A percentile compares a stretch with the other conserved stretches of the same genome.
Conservation (phyloP, 106 monocot genomes). For the Vanilla planifolia region DNA sequence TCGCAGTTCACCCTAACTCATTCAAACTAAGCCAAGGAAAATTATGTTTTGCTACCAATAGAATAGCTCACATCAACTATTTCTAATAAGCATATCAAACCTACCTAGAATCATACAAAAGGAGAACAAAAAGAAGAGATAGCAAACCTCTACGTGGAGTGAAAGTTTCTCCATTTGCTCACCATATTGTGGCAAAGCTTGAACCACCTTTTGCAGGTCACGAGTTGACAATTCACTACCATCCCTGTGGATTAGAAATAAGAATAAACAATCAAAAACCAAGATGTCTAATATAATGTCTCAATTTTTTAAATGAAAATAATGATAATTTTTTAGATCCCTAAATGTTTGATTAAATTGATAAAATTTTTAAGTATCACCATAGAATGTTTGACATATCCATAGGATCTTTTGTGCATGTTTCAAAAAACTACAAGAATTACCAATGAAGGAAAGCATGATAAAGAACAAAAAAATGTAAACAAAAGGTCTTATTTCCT, state of each 20-base stretch:
- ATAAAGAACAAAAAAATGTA: too few species aligned
- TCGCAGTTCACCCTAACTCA: too few species aligned
- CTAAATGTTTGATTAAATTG: neutral
- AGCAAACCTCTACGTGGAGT: slow-evolving; percentile 45
- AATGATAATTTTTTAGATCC: too few species aligned
- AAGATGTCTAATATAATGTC: too few species aligned
- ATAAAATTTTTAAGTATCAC: neutral
- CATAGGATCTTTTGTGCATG: too few species aligned
- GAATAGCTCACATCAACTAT: too few species aligned
- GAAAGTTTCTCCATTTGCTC: slow-evolving; percentile 55
- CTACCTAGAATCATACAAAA: neutral
- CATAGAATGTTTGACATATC: neutral
- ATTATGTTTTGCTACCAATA: too few species aligned
- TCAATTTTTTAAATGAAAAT: neutral
- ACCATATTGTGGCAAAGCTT: slow-evolving; percentile 52
- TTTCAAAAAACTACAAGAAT: too few species aligned
- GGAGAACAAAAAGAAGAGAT: neutral
- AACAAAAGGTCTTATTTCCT: too few species aligned
- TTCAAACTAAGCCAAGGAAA: too few species aligned
- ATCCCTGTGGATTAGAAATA: slow-evolving; percentile 25
- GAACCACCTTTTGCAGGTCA: slow-evolving; percentile 53
- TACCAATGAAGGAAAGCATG: too few species aligned
- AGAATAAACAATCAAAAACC: too few species aligned
- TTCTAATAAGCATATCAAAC: neutral
- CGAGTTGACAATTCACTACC: slow-evolving; percentile 41